Percentiles rank a stretch among this genome's conserved stretches.
Conservation (phyloP, 2,329 filamentous ascomycete species). For the Venturia nashicola region DNA sequence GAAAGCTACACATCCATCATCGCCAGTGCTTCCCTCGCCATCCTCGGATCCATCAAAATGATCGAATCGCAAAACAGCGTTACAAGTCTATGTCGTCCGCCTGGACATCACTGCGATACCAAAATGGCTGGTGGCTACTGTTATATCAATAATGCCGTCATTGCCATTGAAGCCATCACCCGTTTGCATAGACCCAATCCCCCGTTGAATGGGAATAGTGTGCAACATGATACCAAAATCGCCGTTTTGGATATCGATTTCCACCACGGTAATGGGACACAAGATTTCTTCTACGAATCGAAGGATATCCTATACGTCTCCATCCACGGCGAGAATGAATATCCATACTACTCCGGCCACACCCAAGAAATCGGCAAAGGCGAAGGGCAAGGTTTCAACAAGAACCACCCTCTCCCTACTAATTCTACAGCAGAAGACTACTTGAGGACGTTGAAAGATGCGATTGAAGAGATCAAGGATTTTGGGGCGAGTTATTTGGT, state of each 20-base stretch:
- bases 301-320: constrained; percentile 20
- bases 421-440: neutral
- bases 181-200: neutral
- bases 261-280: constrained; percentile 20
- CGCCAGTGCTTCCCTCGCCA: constrained; percentile 15
- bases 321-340: constrained; percentile 24
- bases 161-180: constrained; percentile 15
- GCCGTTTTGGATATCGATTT: constrained; percentile 19
- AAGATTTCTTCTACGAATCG: constrained; percentile 19
- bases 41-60: constrained; percentile 11
- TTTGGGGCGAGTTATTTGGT: constrained; percentile 14
- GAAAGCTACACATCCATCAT: constrained; percentile 14
- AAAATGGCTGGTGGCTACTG: constrained; percentile 18
- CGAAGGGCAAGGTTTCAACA: constrained; percentile 14
- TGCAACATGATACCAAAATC: constrained; percentile 8
- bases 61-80: constrained; percentile 4
- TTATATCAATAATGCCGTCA: constrained; percentile 18
- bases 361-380: constrained; percentile 13
- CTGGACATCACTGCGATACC: constrained; percentile 18
- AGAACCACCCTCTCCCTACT: constrained; percentile 9
- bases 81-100: constrained; percentile 16
- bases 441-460: constrained; percentile 10
- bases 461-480: constrained; percentile 10
- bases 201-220: no score
- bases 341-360: constrained; percentile 19